phyloP scores from a whole-genome alignment of 1,139 yeast genomes.

The Kodamaea sp. region DNA sequence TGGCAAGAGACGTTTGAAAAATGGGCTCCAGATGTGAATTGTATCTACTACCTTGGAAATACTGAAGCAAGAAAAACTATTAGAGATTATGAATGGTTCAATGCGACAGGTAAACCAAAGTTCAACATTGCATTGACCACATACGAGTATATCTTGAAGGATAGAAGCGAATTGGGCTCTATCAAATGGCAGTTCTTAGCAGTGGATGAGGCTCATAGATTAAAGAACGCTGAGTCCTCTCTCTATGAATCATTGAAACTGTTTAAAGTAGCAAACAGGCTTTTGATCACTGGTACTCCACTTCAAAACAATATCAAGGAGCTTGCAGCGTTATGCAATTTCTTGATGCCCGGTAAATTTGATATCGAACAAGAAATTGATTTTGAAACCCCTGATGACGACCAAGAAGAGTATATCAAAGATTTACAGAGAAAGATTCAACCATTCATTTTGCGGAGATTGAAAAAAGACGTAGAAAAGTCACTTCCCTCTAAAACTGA shows the following conservation, averaged over 20 bases:
- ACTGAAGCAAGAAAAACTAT: slow-evolving; percentile 80
- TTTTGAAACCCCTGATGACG: slow-evolving; percentile 79
- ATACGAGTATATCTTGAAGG: slow-evolving; percentile 92
- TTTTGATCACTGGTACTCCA: slow-evolving; percentile 97
- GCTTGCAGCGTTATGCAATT: slow-evolving; percentile 90
- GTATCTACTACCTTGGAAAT: slow-evolving; percentile 91
- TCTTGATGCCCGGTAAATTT: slow-evolving; percentile 93
- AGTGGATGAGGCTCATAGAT: slow-evolving; percentile 97
- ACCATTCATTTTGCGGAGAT: slow-evolving; percentile 88
- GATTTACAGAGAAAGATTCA: slow-evolving; percentile 81
- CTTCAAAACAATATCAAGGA: slow-evolving; percentile 94
- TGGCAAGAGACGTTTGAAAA: slow-evolving; percentile 99
- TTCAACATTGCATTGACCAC: slow-evolving; percentile 90
- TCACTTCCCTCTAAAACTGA: slow-evolving; percentile 94
- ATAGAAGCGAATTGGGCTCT: slow-evolving; percentile 72
- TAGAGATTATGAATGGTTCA: slow-evolving; percentile 82
- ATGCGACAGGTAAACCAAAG: slow-evolving; percentile 59
- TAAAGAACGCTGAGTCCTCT: slow-evolving; percentile 92
- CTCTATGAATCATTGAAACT: slow-evolving; percentile 83
- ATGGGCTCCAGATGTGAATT: slow-evolving; percentile 97
- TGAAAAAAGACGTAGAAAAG: slow-evolving; percentile 96
- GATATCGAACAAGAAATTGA: slow-evolving; percentile 92
- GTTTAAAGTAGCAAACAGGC: slow-evolving; percentile 79
- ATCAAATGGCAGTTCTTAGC: slow-evolving; percentile 96
- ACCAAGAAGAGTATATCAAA: slow-evolving; percentile 86